Conservation (phyloP, 371 early-diverging fungal genomes). For the Basidiobolus heterosporus region DNA sequence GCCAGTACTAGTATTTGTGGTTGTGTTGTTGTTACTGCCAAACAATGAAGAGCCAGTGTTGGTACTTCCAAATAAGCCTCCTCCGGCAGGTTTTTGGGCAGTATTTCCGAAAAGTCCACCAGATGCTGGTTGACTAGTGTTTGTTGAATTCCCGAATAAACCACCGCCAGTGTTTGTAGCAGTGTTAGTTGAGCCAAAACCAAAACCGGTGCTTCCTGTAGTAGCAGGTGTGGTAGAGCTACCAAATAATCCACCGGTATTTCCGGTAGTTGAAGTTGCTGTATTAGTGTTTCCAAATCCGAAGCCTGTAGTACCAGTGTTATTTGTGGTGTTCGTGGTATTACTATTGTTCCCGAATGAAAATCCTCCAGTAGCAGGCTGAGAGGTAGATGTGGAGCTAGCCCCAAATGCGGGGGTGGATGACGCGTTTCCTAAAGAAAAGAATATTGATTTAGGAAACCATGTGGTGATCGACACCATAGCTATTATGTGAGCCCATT, state of each 20-base stretch:
- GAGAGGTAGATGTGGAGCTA: too few species aligned
- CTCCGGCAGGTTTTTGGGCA: not conserved
- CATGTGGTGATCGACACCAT: too few species aligned
- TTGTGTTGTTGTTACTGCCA: not conserved
- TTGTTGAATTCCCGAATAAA: not conserved
- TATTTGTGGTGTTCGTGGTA: too few species aligned
- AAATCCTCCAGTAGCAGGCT: too few species aligned
- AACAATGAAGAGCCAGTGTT: not conserved
- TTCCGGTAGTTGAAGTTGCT: not conserved
- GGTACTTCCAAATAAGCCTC: not conserved
- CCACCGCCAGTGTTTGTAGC: not conserved
- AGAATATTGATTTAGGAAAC: too few species aligned
- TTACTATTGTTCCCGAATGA: too few species aligned
- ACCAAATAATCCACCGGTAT: not conserved
- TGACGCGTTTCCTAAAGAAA: too few species aligned
- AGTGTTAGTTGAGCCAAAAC: not conserved
- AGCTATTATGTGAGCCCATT: too few species aligned
- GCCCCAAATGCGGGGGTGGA: too few species aligned
- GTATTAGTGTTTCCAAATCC: not conserved
- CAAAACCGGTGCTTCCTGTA: not conserved
- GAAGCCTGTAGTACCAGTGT: too few species aligned
- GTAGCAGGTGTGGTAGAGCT: not conserved
- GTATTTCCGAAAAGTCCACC: not conserved
- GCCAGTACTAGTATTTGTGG: not conserved
- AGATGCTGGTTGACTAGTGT: not conserved